phyloP scores from a whole-genome alignment of 805 yeast genomes.

The Metschnikowia arizonensis region DNA sequence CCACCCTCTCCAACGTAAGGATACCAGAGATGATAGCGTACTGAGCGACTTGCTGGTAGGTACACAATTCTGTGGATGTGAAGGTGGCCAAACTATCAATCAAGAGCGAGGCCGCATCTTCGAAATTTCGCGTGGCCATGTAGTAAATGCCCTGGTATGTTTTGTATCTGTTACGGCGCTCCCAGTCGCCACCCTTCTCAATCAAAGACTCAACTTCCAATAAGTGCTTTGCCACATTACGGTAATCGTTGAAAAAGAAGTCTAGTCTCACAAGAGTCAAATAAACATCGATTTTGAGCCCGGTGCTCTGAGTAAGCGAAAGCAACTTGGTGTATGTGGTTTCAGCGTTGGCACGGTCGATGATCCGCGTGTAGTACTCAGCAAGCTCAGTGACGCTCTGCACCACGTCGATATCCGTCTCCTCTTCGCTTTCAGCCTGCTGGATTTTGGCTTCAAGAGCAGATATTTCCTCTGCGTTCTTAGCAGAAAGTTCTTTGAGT shows the following conservation, averaged over 20 bases:
- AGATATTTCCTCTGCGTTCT: constrained; percentile 53
- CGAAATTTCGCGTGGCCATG: constrained; percentile 80
- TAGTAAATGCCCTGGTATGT: constrained; percentile 83
- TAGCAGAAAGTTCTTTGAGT: constrained; percentile 46
- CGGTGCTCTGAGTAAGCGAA: constrained; percentile 78
- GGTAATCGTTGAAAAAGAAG: constrained; percentile 79
- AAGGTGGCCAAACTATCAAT: constrained; percentile 93
- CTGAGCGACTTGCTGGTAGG: constrained; percentile 85
- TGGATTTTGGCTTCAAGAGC: constrained; percentile 52
- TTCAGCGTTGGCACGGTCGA: constrained; percentile 71
- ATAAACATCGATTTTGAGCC: constrained; percentile 82
- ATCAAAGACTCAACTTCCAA: constrained; percentile 70
- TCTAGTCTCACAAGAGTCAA: constrained; percentile 83
- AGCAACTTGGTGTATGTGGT: constrained; percentile 66
- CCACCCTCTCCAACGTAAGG: constrained; percentile 74
- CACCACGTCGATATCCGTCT: constrained; percentile 80
- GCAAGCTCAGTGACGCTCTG: constrained; percentile 77
- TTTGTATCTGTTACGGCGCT: constrained; percentile 90
- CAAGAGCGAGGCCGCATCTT: constrained; percentile 77
- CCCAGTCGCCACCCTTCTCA: constrained; percentile 99
- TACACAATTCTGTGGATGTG: constrained; percentile 84
- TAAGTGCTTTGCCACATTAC: constrained; percentile 63
- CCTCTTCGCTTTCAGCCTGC: constrained; percentile 62
- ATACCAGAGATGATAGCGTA: constrained; percentile 89
- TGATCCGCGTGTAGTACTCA: constrained; percentile 80